A percentile compares a stretch with the other conserved stretches of the same genome.
Conservation (phyloP, 306 rosid genomes). For the Malus fusca region DNA sequence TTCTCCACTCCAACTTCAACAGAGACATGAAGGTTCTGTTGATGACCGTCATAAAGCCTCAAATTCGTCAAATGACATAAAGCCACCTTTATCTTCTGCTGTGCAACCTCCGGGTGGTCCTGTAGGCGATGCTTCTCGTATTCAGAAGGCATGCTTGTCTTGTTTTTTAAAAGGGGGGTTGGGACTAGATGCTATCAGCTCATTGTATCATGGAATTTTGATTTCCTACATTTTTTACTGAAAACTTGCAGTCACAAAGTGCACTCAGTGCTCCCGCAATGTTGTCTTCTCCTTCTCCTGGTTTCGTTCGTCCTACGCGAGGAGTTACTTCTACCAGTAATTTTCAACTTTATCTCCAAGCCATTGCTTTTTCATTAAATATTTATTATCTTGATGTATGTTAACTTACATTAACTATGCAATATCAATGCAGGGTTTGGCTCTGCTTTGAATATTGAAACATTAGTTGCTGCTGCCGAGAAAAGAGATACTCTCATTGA, state of each 20-base stretch:
- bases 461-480: conserved; percentile 95
- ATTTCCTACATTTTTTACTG: neutral
- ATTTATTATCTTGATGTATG: neutral
- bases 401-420: conserved; percentile 5
- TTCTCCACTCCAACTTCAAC: conserved; percentile 62
- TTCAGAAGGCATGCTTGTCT: conserved; percentile 49
- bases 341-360: conserved; percentile 9
- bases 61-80: conserved; percentile 47
- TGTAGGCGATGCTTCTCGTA: conserved; percentile 38
- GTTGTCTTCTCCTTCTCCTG: conserved; percentile 62
- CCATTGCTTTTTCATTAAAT: neutral
- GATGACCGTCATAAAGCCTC: conserved; percentile 64
- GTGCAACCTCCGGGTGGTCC: conserved; percentile 54
- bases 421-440: conserved; percentile 66
- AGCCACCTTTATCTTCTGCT: conserved; percentile 47
- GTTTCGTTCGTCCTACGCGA: conserved; percentile 72
- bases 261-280: conserved; percentile 36
- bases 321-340: conserved; percentile 68
- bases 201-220: neutral
- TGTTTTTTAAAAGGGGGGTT: neutral
- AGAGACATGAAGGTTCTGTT: conserved; percentile 56
- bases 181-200: neutral
- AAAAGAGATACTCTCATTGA: conserved; percentile 89
- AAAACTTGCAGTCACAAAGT: conserved; percentile 49
- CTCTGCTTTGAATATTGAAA: conserved; percentile 92